These are phyloP conservation scores for Lycium barbarum DNA, from an alignment of 257 asterid genomes.

Conservation along the genomic window DNA sequence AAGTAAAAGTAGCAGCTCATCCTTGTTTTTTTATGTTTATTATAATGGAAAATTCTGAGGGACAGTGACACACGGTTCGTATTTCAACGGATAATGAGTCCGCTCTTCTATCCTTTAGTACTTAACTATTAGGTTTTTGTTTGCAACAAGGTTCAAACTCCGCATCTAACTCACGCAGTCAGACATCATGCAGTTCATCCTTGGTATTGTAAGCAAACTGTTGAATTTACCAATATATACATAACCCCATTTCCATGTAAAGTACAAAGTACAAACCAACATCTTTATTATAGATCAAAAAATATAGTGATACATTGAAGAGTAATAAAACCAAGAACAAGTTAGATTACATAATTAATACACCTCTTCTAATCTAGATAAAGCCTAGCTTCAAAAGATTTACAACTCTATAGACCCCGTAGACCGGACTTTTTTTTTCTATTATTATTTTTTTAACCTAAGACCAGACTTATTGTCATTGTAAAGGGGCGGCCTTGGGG, in stretches of 20 bases:
- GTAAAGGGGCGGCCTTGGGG: background rate
- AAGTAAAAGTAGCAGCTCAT: no score
- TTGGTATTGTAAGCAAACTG: background rate
- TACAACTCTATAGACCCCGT: background rate
- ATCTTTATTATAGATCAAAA: background rate
- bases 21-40: no score
- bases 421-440: background rate
- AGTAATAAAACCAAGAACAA: background rate
- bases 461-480: background rate
- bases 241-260: background rate
- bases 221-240: background rate
- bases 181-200: background rate
- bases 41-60: no score
- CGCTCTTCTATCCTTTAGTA: no score
- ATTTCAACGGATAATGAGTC: no score
- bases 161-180: no score
- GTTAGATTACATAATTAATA: background rate
- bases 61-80: no score
- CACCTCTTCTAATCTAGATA: background rate
- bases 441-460: background rate
- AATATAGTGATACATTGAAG: background rate
- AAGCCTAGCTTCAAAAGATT: conserved; percentile 15
- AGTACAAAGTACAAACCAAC: background rate
- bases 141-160: no score
- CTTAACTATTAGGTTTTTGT: no score